These are phyloP conservation scores for Tetradesmus obliquus DNA, from an alignment of 139 green algal genomes.

Conservation along the genomic window DNA sequence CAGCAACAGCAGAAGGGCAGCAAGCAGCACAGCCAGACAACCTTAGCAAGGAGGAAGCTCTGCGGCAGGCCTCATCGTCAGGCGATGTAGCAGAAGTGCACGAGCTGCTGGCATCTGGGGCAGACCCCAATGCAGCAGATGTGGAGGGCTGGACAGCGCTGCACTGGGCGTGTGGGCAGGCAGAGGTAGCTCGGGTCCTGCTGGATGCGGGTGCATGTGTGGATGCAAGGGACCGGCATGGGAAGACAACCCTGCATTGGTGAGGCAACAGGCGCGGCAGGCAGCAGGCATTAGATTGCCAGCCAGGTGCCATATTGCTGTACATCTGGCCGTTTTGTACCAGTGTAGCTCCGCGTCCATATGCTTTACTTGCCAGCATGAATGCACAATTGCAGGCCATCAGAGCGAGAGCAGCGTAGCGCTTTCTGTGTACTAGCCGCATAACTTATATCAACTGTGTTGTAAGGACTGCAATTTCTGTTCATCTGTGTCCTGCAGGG, in stretches of 20 bases:
- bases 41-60: background rate
- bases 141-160: slow-evolving; percentile 23
- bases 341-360: background rate
- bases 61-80: background rate
- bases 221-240: slow-evolving; percentile 2
- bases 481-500: background rate
- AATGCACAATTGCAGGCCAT: too few species aligned
- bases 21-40: background rate
- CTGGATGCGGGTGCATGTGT: slow-evolving; percentile 2
- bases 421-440: too few species aligned
- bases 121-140: background rate
- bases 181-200: background rate
- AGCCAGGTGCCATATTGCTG: background rate
- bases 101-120: background rate
- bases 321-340: background rate
- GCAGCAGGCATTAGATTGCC: background rate
- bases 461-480: background rate
- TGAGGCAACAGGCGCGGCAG: background rate
- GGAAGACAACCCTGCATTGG: background rate
- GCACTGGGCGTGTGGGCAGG: slow-evolving; percentile 15
- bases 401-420: too few species aligned
- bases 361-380: too few species aligned
- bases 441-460: background rate
- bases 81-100: slow-evolving; percentile 12
- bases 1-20: background rate